Conservation (phyloP, 257 asterid genomes). For the Parsonsia alboflavescens region DNA sequence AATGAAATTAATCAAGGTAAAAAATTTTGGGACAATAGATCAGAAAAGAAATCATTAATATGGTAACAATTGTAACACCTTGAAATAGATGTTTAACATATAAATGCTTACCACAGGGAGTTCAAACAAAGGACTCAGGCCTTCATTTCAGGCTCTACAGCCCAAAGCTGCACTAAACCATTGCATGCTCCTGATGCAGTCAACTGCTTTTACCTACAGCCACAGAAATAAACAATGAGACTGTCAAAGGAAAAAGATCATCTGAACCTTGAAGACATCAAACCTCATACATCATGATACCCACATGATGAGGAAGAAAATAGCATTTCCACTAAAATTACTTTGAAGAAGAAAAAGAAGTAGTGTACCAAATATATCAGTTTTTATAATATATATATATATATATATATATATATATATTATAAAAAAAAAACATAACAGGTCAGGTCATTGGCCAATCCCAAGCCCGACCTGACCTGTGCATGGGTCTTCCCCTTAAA, state of each 20-base stretch:
- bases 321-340: not conserved
- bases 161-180: conserved; percentile 83
- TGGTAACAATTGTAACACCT: conserved; percentile 2
- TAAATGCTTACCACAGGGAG: conserved; percentile 62
- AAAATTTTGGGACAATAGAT: not conserved
- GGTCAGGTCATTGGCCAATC: no score
- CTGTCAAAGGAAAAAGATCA: conserved; percentile 41
- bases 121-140: conserved; percentile 66
- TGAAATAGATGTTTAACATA: conserved; percentile 8
- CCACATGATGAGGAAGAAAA: not conserved
- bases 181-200: conserved; percentile 98
- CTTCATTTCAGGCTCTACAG: conserved; percentile 65
- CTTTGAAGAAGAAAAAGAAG: not conserved
- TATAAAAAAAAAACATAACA: no score
- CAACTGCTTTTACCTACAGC: conserved; percentile 73
- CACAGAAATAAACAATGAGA: conserved; percentile 81
- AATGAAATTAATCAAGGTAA: not conserved
- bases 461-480: no score
- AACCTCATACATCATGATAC: not conserved
- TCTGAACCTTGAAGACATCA: conserved; percentile 20
- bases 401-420: no score
- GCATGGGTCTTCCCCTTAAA: no score
- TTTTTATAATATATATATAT: no score
- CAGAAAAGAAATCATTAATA: not conserved
- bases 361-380: no score